These are phyloP conservation scores for Moesziomyces sp. DNA, from an alignment of 1,284 basidiomycete genomes.

Conservation along the genomic window DNA sequence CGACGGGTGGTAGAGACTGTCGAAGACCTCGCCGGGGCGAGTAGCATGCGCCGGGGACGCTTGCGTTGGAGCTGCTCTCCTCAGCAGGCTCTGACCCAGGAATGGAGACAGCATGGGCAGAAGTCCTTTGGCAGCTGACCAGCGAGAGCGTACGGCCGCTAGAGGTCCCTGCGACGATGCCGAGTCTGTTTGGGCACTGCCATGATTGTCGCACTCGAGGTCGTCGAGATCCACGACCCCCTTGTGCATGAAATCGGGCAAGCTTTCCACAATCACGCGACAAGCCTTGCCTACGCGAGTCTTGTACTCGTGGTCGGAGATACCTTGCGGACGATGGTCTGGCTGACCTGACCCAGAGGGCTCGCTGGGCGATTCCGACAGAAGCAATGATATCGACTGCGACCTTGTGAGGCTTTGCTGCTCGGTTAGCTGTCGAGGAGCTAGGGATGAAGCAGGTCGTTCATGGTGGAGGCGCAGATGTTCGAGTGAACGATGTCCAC, in stretches of 20 bases:
- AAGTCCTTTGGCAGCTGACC: constrained; percentile 12
- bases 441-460: no score
- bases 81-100: constrained; percentile 33
- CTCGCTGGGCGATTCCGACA: constrained; percentile 3
- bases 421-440: not conserved
- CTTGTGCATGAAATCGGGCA: constrained; percentile 49
- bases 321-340: not conserved
- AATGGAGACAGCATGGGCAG: constrained; percentile 35
- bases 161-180: not conserved
- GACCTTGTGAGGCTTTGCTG: not conserved
- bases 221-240: constrained; percentile 47
- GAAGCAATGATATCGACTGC: constrained; percentile 1
- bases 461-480: not conserved
- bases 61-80: constrained; percentile 11
- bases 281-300: constrained; percentile 49
- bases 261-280: constrained; percentile 39
- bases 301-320: constrained; percentile 54
- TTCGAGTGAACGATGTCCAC: no score
- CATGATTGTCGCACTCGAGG: constrained; percentile 14
- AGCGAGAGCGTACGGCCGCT: constrained; percentile 1
- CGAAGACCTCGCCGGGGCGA: constrained; percentile 9
- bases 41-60: not conserved
- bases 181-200: not conserved
- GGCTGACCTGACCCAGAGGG: constrained; percentile 1
- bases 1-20: constrained; percentile 52